Conservation (phyloP, 2,329 filamentous ascomycete genomes). For the Tolypocladium endophyticum region DNA sequence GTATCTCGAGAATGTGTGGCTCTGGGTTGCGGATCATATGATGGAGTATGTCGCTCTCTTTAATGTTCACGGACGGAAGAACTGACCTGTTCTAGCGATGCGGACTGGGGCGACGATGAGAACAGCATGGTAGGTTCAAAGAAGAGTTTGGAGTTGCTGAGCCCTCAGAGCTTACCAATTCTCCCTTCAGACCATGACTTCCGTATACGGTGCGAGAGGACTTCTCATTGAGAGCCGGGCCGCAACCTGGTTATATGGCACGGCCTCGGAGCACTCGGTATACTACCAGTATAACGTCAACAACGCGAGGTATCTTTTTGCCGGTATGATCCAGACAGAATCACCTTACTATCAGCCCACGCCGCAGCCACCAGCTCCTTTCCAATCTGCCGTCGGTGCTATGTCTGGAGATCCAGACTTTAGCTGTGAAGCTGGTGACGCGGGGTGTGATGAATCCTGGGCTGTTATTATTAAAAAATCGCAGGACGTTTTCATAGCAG, state of each 20-base stretch:
- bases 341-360: conserved; percentile 28
- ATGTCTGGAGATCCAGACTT: conserved; percentile 1
- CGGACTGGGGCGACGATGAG: no score
- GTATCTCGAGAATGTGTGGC: not conserved
- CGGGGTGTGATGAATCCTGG: conserved; percentile 13
- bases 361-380: conserved; percentile 11
- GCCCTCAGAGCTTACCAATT: no score
- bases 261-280: conserved; percentile 33
- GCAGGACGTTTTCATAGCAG: conserved; percentile 11
- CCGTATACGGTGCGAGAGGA: not conserved
- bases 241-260: not conserved
- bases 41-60: no score
- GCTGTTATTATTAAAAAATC: conserved; percentile 7
- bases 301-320: conserved; percentile 37
- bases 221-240: not conserved
- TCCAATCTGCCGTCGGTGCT: not conserved
- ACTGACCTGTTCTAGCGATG: no score
- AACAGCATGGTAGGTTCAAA: no score
- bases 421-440: not conserved
- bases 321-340: conserved; percentile 57
- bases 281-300: conserved; percentile 38
- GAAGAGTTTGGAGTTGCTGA: no score
- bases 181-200: not conserved
- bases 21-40: not conserved
- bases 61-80: no score